These are phyloP conservation scores for Primulina tabacum DNA, from an alignment of 257 asterid genomes.

Conservation along the genomic window DNA sequence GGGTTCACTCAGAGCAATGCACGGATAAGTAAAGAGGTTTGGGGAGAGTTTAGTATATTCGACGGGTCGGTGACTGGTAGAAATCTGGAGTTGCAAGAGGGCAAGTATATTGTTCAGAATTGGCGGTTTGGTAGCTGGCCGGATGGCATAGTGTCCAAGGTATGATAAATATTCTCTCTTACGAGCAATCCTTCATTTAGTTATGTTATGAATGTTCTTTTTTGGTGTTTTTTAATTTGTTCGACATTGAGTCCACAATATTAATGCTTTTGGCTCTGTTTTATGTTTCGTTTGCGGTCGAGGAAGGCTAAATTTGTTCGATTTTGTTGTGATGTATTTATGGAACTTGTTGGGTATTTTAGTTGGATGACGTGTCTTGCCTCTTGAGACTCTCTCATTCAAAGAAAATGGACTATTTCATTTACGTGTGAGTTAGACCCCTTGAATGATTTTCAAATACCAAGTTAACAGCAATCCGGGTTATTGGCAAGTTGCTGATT, in stretches of 20 bases:
- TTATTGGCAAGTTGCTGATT: no score
- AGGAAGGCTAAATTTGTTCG: neutral
- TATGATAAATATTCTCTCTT: neutral
- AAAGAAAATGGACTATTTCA: neutral
- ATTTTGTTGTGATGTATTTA: neutral
- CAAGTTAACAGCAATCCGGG: no score
- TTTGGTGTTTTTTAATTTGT: neutral
- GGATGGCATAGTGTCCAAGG: constrained; percentile 56
- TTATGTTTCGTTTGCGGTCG: neutral
- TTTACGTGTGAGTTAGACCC: neutral
- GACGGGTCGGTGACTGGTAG: constrained; percentile 84
- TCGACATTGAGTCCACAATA: neutral
- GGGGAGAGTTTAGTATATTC: constrained; percentile 79
- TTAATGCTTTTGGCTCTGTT: neutral
- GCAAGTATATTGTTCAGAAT: constrained; percentile 53
- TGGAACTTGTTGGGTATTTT: neutral
- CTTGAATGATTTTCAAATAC: neutral
- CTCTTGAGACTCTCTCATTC: neutral
- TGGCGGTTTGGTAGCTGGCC: constrained; percentile 76
- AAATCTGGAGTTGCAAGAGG: constrained; percentile 71
- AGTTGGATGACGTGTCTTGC: neutral
- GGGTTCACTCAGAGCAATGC: constrained; percentile 97
- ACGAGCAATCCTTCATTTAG: no score
- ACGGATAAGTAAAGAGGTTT: constrained; percentile 73
- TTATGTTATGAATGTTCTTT: neutral